Evolutionary conservation across 2,329 filamentous ascomycete genomes (phyloP).

Genomic region (Cordyceps fumosorosea): DNA sequence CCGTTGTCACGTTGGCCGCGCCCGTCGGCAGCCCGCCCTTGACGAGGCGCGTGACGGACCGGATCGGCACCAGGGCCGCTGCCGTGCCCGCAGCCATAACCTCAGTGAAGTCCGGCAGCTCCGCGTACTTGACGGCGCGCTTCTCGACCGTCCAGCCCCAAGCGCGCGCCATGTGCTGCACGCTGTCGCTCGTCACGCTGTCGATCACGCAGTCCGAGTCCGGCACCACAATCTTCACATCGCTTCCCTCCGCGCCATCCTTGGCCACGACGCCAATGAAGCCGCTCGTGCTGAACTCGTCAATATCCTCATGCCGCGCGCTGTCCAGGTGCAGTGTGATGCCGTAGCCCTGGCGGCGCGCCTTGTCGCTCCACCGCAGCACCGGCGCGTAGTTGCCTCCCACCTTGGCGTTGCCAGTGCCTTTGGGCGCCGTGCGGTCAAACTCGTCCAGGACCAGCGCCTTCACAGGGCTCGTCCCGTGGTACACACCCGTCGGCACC

Average conservation of each 20-base stretch:
- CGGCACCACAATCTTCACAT: conserved; percentile 70
- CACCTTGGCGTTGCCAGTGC: conserved; percentile 86
- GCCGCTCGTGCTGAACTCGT: conserved; percentile 92
- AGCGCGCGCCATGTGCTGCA: conserved; percentile 66
- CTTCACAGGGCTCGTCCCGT: conserved; percentile 81
- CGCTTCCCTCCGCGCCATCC: conserved; percentile 38
- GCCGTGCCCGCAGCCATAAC: conserved; percentile 90
- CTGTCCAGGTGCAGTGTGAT: conserved; percentile 94
- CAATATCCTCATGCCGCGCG: conserved; percentile 73
- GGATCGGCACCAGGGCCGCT: conserved; percentile 84
- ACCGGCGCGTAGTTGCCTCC: conserved; percentile 96
- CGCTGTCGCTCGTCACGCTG: conserved; percentile 74
- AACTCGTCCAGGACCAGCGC: conserved; percentile 88
- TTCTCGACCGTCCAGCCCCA: conserved; percentile 83
- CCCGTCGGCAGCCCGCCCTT: conserved; percentile 19
- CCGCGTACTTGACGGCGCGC: conserved; percentile 58
- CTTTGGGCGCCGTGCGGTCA: conserved; percentile 85
- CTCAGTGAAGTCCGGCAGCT: conserved; percentile 54
- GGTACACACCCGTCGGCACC: conserved; percentile 88
- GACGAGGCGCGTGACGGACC: conserved; percentile 70
- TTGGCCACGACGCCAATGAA: conserved; percentile 72
- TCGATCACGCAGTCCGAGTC: conserved; percentile 84
- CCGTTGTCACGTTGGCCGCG: conserved; percentile 31
- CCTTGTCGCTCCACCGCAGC: conserved; percentile 77
- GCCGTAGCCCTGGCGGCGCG: conserved; percentile 72